Evolutionary conservation across 768 basidiomycete genomes (phyloP).

Genomic region (Boletus fagicola): DNA sequence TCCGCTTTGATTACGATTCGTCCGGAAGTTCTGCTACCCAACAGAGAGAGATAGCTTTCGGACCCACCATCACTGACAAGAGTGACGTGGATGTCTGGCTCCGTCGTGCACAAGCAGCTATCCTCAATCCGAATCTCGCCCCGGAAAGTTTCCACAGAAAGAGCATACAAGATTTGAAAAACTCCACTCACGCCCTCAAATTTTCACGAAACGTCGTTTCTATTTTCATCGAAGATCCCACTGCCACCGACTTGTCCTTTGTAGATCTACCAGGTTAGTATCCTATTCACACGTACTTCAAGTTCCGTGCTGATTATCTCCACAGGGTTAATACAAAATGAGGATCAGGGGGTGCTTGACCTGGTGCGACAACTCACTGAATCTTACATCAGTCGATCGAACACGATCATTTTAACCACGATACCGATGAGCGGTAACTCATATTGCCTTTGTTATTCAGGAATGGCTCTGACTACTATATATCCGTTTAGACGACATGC

Average conservation of each 20-base stretch:
- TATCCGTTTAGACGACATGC: too few species aligned
- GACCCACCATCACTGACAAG: conserved; percentile 31
- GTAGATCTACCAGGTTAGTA: conserved; percentile 52
- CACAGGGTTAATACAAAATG: conserved; percentile 61
- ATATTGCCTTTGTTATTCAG: too few species aligned
- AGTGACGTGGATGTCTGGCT: conserved; percentile 41
- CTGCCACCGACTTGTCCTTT: conserved; percentile 48
- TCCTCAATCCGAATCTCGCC: conserved; percentile 33
- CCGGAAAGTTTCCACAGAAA: conserved; percentile 23
- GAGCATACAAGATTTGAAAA: conserved; percentile 26
- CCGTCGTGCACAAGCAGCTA: conserved; percentile 46
- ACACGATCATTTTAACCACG: conserved; percentile 62
- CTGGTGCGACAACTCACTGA: conserved; percentile 50
- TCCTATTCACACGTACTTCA: neutral
- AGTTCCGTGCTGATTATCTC: conserved; percentile 9
- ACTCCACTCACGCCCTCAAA: conserved; percentile 20
- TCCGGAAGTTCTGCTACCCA: conserved; percentile 22
- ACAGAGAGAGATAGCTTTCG: conserved; percentile 25
- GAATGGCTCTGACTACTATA: too few species aligned
- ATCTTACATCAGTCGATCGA: conserved; percentile 43
- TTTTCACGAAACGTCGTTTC: conserved; percentile 55
- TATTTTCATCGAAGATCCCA: conserved; percentile 44
- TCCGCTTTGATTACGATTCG: conserved; percentile 36
- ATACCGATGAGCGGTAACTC: conserved; percentile 10
- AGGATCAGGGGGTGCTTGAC: conserved; percentile 37